phyloP scores from a whole-genome alignment of 176 grass and related monocot genomes.

The Areca catechu region DNA sequence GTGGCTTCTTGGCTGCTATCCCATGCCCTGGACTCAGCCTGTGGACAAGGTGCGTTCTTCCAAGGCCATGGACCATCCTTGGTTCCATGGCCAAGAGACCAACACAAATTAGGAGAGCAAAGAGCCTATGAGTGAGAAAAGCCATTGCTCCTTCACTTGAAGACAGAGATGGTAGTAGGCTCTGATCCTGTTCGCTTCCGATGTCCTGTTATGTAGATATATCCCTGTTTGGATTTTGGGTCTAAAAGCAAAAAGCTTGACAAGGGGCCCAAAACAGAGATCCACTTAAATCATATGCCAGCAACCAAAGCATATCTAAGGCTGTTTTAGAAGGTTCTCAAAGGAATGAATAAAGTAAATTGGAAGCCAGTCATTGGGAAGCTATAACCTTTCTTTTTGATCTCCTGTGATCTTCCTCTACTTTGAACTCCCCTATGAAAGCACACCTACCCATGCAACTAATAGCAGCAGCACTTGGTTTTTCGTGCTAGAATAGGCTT shows the following conservation, averaged over 20 bases:
- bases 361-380: slow-evolving; percentile 9
- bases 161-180: neutral
- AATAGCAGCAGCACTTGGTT: no score
- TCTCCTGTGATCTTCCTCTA: neutral
- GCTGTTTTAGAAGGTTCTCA: slow-evolving; percentile 31
- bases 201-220: slow-evolving; percentile 1
- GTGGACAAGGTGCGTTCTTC: slow-evolving; percentile 5
- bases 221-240: slow-evolving; percentile 15
- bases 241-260: slow-evolving; percentile 22
- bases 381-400: neutral
- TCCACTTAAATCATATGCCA: slow-evolving; percentile 31
- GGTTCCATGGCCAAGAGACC: slow-evolving; percentile 7
- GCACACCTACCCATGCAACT: no score
- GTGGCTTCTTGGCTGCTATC: slow-evolving; percentile 3
- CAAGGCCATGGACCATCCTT: slow-evolving; percentile 16
- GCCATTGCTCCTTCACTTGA: slow-evolving; percentile 12
- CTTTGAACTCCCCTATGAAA: neutral
- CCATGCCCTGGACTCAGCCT: no score
- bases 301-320: slow-evolving; percentile 13
- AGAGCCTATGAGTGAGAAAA: slow-evolving; percentile 14
- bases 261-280: slow-evolving; percentile 17
- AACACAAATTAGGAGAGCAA: slow-evolving; percentile 17
- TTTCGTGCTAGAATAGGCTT: no score
- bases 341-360: slow-evolving; percentile 17
- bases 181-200: no score